phyloP scores from a whole-genome alignment of 495 filamentous ascomycete species.

The Aspergillus coremiiformis region DNA sequence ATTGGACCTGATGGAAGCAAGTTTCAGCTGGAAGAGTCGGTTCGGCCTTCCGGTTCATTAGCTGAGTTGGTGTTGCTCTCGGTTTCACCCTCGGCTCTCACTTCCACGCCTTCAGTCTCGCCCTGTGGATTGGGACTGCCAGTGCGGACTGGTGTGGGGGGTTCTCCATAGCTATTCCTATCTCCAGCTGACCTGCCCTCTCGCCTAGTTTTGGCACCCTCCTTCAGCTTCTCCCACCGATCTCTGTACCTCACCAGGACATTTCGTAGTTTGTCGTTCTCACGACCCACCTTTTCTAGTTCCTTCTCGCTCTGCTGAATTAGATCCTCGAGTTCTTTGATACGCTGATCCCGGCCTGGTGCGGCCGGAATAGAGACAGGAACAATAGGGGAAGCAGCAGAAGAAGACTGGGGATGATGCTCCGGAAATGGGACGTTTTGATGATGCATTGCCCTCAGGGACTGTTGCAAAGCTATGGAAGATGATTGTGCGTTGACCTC shows the following conservation, averaged over 20 bases:
- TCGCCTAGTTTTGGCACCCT: slow-evolving; percentile 60
- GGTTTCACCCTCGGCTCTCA: background rate
- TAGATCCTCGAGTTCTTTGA: slow-evolving; percentile 42
- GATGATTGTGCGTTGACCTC: slow-evolving; percentile 78
- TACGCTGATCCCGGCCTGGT: slow-evolving; percentile 33
- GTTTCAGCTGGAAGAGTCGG: background rate
- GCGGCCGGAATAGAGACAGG: slow-evolving; percentile 16
- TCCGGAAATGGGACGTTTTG: slow-evolving; percentile 36
- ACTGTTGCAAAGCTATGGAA: slow-evolving; percentile 72
- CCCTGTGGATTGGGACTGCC: background rate
- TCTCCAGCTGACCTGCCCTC: slow-evolving; percentile 3
- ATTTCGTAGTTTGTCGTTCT: slow-evolving; percentile 61
- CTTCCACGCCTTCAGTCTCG: background rate
- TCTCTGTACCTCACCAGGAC: slow-evolving; percentile 64
- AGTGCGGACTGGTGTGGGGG: background rate
- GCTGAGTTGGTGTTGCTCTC: slow-evolving; percentile 2
- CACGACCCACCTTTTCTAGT: slow-evolving; percentile 49
- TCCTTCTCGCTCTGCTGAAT: slow-evolving; percentile 45
- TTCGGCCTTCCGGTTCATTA: slow-evolving; percentile 1
- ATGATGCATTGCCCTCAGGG: slow-evolving; percentile 59
- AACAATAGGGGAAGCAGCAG: slow-evolving; percentile 22
- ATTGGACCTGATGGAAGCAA: background rate
- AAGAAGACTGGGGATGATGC: slow-evolving; percentile 15
- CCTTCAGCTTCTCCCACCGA: slow-evolving; percentile 79
- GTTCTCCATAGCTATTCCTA: background rate